Evolutionary conservation across 208 protist species (phyloP), one percentile per base, ranked within the genome.

Genomic region (Borovskyia barvae): DNA sequence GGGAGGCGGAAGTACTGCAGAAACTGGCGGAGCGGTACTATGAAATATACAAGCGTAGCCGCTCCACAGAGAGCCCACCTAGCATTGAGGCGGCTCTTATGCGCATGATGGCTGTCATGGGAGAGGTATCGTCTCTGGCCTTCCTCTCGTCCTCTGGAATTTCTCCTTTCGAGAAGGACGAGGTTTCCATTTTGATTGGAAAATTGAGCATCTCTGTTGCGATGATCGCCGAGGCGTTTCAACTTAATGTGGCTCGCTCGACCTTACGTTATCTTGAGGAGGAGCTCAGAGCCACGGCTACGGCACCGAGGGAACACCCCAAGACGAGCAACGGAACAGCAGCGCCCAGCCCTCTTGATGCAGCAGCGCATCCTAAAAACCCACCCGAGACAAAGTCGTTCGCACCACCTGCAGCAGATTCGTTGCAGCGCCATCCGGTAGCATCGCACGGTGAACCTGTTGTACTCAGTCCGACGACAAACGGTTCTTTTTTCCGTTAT

Each of bases 41-140:
- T 35, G 64, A 79, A 20, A 57, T 55, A 14, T 62, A 85, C 58
- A 55, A 62, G 50, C 35, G 63, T 15, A 52, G 78, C 7, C 71
- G 65, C n/a, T 60, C 81, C 20, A 36, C 57, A 12, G 41, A 57
- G 30, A 67, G 41, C 8, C 63, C 58, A 1, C 65, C 69, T n/a
- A 76, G 72, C 0, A 67, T 82, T 24, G 71, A 81, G 51, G 68
- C 68, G 11, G 72, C 77, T 0, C 45, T 93, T 28, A 68, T 93
- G 74, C 80, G 82, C 26, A 85, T 93, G 75, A 86, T 93, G 75
- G 77, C 80, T 0, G 73, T 72, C n/a, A 59, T 90, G 50, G 86
- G 86, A 1, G 82, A 93, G 41, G 48, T 93, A 2, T 80, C 82
- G 30, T 67, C 74, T 9, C 42, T 93, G 28, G 76, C 75, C 26